A percentile compares a stretch with the other conserved stretches of the same genome.
These are phyloP conservation scores for Cicer arietinum DNA, from an alignment of 306 rosid genomes.

Conservation along the genomic window DNA sequence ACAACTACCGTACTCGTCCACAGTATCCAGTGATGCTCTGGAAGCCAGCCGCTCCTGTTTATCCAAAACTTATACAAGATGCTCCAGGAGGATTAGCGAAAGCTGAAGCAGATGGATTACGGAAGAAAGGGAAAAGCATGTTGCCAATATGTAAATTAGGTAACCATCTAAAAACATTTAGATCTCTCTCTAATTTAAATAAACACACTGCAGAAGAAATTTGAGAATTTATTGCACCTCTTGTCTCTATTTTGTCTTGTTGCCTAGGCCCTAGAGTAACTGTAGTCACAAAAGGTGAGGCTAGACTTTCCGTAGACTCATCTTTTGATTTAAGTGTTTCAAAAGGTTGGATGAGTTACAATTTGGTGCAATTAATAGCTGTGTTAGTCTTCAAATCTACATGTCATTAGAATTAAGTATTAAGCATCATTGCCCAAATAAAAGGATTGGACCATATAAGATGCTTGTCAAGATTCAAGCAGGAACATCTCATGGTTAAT, in stretches of 20 bases:
- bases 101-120: slow-evolving; percentile 72
- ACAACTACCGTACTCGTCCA: slow-evolving; percentile 79
- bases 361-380: slow-evolving; percentile 32
- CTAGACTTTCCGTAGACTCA: slow-evolving; percentile 37
- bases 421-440: slow-evolving; percentile 1
- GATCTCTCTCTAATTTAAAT: slow-evolving; percentile 17
- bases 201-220: slow-evolving; percentile 9
- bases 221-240: slow-evolving; percentile 14
- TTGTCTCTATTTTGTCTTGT: slow-evolving; percentile 29
- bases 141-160: slow-evolving; percentile 95
- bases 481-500: slow-evolving; percentile 23
- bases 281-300: slow-evolving; percentile 39
- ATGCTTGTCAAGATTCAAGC: slow-evolving; percentile 37
- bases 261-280: slow-evolving; percentile 13
- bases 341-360: slow-evolving; percentile 9
- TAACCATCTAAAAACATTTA: slow-evolving; percentile 44
- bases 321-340: slow-evolving; percentile 22
- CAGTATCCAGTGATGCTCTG: slow-evolving; percentile 97
- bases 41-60: slow-evolving; percentile 96
- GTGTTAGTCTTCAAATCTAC: background rate
- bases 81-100: slow-evolving; percentile 90
- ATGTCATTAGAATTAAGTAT: slow-evolving; percentile 10
- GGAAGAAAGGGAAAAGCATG: slow-evolving; percentile 71
- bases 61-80: slow-evolving; percentile 95
- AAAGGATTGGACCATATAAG: slow-evolving; percentile 18